Conservation (phyloP, 73 alveolate species). For the Diophrys sp. region DNA sequence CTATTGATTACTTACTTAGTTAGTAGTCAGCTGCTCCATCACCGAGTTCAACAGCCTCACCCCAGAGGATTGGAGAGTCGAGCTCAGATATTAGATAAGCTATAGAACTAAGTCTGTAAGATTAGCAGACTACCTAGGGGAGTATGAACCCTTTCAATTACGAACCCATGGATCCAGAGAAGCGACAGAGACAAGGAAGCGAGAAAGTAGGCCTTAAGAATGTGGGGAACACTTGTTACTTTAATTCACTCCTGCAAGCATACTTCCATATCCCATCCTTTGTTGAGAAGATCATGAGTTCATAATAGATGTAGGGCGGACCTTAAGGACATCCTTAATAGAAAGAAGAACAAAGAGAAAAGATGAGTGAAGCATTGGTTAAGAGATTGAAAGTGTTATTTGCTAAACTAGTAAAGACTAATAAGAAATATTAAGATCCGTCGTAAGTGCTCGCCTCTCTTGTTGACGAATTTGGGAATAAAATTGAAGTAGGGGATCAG, state of each 20-base stretch:
- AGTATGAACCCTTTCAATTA: neutral
- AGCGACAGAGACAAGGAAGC: constrained; percentile 49
- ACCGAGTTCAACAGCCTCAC: neutral
- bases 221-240: constrained; percentile 88
- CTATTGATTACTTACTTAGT: no score
- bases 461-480: constrained; percentile 73
- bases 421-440: constrained; percentile 75
- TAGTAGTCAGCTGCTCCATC: no score
- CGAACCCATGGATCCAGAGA: constrained; percentile 63
- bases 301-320: constrained; percentile 29
- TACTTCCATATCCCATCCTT: constrained; percentile 71
- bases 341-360: constrained; percentile 7
- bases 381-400: constrained; percentile 46
- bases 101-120: neutral
- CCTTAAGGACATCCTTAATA: neutral
- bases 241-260: constrained; percentile 74
- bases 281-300: constrained; percentile 54
- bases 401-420: constrained; percentile 59
- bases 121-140: neutral
- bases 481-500: constrained; percentile 72
- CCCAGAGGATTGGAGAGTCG: neutral
- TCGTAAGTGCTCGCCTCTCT: constrained; percentile 58
- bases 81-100: neutral
- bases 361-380: neutral
- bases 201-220: constrained; percentile 78